Percentiles rank a stretch among this genome's conserved stretches.
phyloP scores from a whole-genome alignment of 805 yeast species.

The Saccharomycopsis vini region DNA sequence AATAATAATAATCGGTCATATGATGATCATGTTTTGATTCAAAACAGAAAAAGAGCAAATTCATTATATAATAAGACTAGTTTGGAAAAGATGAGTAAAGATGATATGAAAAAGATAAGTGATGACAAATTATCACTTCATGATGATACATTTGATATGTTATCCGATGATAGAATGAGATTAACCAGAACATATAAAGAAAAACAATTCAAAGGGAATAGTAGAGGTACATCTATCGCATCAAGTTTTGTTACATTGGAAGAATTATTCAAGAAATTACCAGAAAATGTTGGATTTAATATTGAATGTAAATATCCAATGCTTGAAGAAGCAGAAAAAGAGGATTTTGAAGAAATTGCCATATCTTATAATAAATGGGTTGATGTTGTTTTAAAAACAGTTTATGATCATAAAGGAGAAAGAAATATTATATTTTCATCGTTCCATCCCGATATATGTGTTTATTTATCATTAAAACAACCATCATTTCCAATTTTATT shows the following conservation, averaged over 20 bases:
- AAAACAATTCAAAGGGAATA: conserved; percentile 86
- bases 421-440: conserved; percentile 87
- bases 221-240: conserved; percentile 82
- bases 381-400: conserved; percentile 72
- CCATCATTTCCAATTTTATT: conserved; percentile 88
- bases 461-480: conserved; percentile 79
- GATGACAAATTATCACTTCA: too few relatives aligned
- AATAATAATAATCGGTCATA: background rate
- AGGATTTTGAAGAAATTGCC: conserved; percentile 78
- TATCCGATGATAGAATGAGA: conserved; percentile 54
- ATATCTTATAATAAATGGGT: conserved; percentile 81
- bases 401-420: conserved; percentile 69
- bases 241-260: conserved; percentile 84
- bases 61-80: conserved; percentile 4
- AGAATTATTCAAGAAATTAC: conserved; percentile 75
- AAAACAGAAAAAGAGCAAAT: conserved; percentile 9
- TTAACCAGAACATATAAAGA: conserved; percentile 82
- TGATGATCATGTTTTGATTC: conserved; percentile 16
- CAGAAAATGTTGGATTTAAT: conserved; percentile 81
- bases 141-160: too few relatives aligned
- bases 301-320: conserved; percentile 93
- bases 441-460: conserved; percentile 90
- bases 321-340: conserved; percentile 85
- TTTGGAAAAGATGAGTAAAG: too few relatives aligned
- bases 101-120: too few relatives aligned